Base-by-base conservation (phyloP, 2,329 filamentous ascomycete genomes). In the Massarina eburnea region DNA sequence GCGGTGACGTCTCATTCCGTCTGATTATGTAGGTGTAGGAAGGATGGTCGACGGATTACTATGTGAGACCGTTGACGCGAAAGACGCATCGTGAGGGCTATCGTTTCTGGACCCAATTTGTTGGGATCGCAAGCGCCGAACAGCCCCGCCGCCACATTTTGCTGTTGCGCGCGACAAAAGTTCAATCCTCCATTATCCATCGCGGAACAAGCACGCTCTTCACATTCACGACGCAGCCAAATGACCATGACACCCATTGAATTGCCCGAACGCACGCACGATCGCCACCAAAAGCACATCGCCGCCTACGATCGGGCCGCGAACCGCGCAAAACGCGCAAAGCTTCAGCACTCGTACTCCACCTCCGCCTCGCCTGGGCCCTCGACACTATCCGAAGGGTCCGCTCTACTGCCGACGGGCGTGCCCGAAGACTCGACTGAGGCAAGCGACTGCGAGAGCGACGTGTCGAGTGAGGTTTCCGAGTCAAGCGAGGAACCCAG, bases 401-500 rank as follows among this genome's bases (percentile, higher is more conserved):
- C 61, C 2, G 47, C 50, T 7, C 45, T 55, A 17, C 42, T 55
- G 34, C 42, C 60, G 14, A 58, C 58, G 26, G 53, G 41, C 21
- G 46, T 51, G 3, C 43, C 55, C 14, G 45, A 54, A 3, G 44
- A 54, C 8, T 46, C 57, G 3, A 54, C 54, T 8, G 51, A 54
- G n/a, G 42, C 57, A 1, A 59, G 52, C 52, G 55, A 64, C 15
- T 26, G 41, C 19, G 55, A 56, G 17, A 56, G 46, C 8, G 59
- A 59, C n/a, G 55, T 45, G 15, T 58, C 57, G 22, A 68, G 57
- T 51, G 61, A 63, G 20, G 22, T 69, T 1, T 63, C 61, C 20
- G 58, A 64, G 17, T 71, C 68, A 19, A 70, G 67, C 44, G 64
- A 68, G 41, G 68, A 70, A 40, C 64, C 68, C 15, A 71, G 67